Conservation (phyloP, 768 basidiomycete species). For the Mycena amicta region DNA sequence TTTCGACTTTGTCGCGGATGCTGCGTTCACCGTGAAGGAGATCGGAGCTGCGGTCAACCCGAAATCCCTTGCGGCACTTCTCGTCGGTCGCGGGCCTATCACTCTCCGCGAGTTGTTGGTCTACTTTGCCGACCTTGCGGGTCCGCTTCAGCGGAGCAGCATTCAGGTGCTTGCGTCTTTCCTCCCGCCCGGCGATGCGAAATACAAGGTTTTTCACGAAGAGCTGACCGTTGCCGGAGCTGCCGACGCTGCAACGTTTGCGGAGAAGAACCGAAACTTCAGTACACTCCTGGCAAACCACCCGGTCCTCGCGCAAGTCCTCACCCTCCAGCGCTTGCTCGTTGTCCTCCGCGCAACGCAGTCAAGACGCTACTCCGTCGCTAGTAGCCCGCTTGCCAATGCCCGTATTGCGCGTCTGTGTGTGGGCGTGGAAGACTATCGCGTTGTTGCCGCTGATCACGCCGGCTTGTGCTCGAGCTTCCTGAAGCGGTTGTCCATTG, state of each 20-base stretch:
- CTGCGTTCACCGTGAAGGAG: constrained; percentile 14
- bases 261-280: constrained; percentile 15
- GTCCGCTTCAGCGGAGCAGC: constrained; percentile 10
- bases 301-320: constrained; percentile 5
- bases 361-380: constrained; percentile 16
- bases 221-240: constrained; percentile 1
- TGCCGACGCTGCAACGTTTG: background rate
- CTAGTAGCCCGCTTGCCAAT: constrained; percentile 15
- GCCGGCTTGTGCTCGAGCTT: constrained; percentile 17
- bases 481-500: constrained; percentile 3
- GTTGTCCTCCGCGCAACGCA: constrained; percentile 12
- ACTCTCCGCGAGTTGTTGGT: constrained; percentile 12
- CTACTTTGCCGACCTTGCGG: constrained; percentile 16
- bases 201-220: background rate
- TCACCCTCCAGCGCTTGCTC: constrained; percentile 13
- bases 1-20: constrained; percentile 16
- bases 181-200: constrained; percentile 9
- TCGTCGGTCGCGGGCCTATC: constrained; percentile 7
- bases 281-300: constrained; percentile 6
- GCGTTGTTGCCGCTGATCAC: constrained; percentile 2
- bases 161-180: constrained; percentile 4
- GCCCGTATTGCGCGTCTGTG: constrained; percentile 6
- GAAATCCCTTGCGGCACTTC: constrained; percentile 5
- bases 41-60: constrained; percentile 9
- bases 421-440: constrained; percentile 15